Percentiles rank a stretch among this genome's conserved stretches.
Evolutionary conservation across 2,329 filamentous ascomycete species (phyloP).

Genomic region (Ascochyta rabiei): DNA sequence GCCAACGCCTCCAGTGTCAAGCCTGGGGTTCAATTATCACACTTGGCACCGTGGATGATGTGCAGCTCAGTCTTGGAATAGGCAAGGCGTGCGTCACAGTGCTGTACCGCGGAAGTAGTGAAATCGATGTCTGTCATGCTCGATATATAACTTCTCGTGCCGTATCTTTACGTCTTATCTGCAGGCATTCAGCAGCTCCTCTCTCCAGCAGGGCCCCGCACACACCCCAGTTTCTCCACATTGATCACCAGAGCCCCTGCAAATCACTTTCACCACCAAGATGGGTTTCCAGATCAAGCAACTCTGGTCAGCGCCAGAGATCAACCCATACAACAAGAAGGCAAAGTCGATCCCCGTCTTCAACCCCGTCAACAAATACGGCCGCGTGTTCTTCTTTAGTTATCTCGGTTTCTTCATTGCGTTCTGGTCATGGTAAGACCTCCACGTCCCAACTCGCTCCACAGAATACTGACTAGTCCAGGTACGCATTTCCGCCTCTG

Average conservation of each 20-base stretch:
- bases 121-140: constrained; percentile 20
- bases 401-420: constrained; percentile 86
- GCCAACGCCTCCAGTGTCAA: constrained; percentile 22
- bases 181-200: constrained; percentile 20
- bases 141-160: constrained; percentile 34
- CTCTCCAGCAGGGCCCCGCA: constrained; percentile 14
- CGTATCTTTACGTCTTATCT: constrained; percentile 22
- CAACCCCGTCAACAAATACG: constrained; percentile 80
- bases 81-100: constrained; percentile 28
- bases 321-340: constrained; percentile 86
- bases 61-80: constrained; percentile 19
- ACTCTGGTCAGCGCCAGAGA: constrained; percentile 63
- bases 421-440: constrained; percentile 76
- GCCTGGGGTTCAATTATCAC: constrained; percentile 31
- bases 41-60: constrained; percentile 27
- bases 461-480: constrained; percentile 36
- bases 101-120: constrained; percentile 46
- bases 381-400: constrained; percentile 87
- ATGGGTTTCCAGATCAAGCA: constrained; percentile 45
- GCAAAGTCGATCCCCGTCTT: constrained; percentile 79
- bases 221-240: constrained; percentile 17
- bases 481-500: constrained; percentile 89
- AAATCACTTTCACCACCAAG: constrained; percentile 7
- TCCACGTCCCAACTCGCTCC: constrained; percentile 5
- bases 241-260: constrained; percentile 4